A percentile compares a stretch with the other conserved stretches of the same genome.
Conservation (phyloP, 768 basidiomycete genomes). For the Auriscalpium microsporum region DNA sequence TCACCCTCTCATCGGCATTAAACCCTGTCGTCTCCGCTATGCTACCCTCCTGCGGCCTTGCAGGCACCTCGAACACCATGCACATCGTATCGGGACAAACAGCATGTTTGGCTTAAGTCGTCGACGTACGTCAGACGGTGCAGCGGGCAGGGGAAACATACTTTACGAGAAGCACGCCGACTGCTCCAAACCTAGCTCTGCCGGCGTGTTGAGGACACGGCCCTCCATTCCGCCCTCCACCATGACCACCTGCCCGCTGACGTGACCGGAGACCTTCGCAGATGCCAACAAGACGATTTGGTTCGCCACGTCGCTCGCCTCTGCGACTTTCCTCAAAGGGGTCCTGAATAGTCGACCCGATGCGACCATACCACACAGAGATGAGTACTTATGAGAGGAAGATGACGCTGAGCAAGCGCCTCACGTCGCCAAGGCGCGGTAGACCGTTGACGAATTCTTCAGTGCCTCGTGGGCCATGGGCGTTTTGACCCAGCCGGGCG, state of each 20-base stretch:
- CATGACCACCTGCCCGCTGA: conserved; percentile 64
- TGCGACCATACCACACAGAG: neutral
- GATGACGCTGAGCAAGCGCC: conserved; percentile 14
- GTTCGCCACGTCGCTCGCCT: conserved; percentile 52
- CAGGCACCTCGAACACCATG: too few species aligned
- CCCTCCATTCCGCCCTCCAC: conserved; percentile 79
- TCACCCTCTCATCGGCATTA: too few species aligned
- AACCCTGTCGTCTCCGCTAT: too few species aligned
- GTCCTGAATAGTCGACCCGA: conserved; percentile 31
- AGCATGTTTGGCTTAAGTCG: too few species aligned
- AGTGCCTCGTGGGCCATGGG: conserved; percentile 53
- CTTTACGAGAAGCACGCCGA: too few species aligned
- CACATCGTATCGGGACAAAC: too few species aligned
- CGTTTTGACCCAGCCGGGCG: conserved; percentile 53
- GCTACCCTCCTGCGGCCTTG: too few species aligned
- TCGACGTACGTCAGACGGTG: too few species aligned
- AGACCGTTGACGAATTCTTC: conserved; percentile 43
- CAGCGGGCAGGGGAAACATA: too few species aligned
- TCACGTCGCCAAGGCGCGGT: conserved; percentile 62
- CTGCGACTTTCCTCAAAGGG: conserved; percentile 61
- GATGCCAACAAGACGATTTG: conserved; percentile 60
- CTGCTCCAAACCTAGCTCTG: conserved; percentile 22
- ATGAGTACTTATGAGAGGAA: neutral
- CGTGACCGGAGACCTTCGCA: conserved; percentile 53
- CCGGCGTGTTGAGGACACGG: conserved; percentile 34